Base-by-base conservation (phyloP, 2,329 filamentous ascomycete species). In the Endoconidiophora laricicola region DNA sequence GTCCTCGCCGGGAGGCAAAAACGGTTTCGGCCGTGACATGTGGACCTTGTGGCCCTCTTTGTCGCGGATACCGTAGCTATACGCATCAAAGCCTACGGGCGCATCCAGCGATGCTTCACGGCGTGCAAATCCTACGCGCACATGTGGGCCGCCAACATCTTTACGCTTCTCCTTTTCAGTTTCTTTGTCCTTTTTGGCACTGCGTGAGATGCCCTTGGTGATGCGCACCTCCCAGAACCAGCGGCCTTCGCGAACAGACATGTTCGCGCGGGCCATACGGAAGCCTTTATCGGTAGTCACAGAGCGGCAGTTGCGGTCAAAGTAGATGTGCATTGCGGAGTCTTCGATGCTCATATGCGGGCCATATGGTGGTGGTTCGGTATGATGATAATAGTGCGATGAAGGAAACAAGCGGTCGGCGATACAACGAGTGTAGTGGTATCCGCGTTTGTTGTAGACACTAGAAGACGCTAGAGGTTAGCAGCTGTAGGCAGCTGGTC, bases 191-290 rank as follows among this genome's bases (percentile, higher is more conserved):
- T 67, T 63, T 43, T 64, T 65, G 6, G 61, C 57, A 6, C 61
- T 61, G 46, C 65, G 64, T 2, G 76, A 69, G 40, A 85, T 79
- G 36, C 91, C 91, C 56, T 80, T 78, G 7, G 88, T 81, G 49
- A 98, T 78, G 60, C 84, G 88, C 64, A 90, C 87, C 65, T 98
- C 91, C 71, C 87, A 98, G 64, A 93, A 98, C 71, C 86, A 86
- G 29, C 84, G 77, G 1, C 91, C 91, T 64, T 96, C 85, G 43
- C 91, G 74, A 3, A 88, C 84, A 22, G 84, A 86, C 0, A 96
- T 82, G 59, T 98, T 98, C 10, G 86, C 87, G 38, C 90, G 78
- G 2, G 84, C 82, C 72, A 90, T 91, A 53, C 93, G 77, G 72
- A 91, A 95, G 6, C 91, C 88, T 64, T 94, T 94, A 57, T 90